phyloP scores from a whole-genome alignment of 352 stramenopile genomes.

The Globisporangium recalcitrans region DNA sequence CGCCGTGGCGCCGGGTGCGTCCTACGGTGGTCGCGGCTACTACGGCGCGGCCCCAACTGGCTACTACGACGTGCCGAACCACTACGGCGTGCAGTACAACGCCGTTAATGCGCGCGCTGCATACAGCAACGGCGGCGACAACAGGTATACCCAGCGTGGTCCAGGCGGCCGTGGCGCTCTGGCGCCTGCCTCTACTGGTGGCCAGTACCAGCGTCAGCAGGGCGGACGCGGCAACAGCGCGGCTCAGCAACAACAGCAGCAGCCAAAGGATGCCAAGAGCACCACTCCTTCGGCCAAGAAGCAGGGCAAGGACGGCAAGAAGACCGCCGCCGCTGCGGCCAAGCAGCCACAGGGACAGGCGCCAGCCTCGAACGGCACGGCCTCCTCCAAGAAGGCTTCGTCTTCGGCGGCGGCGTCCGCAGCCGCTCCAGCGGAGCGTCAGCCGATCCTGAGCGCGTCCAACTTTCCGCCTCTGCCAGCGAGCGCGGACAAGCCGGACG shows the following conservation, averaged over 20 bases:
- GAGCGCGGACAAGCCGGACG: conserved; percentile 28
- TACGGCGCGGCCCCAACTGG: conserved; percentile 46
- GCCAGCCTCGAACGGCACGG: conserved; percentile 19
- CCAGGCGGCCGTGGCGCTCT: conserved; percentile 15
- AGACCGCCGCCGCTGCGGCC: conserved; percentile 18
- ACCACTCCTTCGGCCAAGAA: conserved; percentile 46
- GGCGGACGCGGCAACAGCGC: conserved; percentile 25
- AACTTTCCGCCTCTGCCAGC: conserved; percentile 81
- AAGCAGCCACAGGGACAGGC: conserved; percentile 24
- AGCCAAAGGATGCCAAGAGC: conserved; percentile 47
- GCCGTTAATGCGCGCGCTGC: conserved; percentile 30
- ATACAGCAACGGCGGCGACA: conserved; percentile 36
- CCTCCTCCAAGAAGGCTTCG: conserved; percentile 26
- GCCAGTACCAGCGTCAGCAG: conserved; percentile 23
- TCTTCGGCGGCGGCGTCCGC: not conserved
- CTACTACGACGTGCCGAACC: conserved; percentile 66
- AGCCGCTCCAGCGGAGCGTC: conserved; percentile 34
- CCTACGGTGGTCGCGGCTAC: conserved; percentile 61
- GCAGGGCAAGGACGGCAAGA: conserved; percentile 57
- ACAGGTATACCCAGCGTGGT: conserved; percentile 34
- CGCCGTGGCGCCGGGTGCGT: conserved; percentile 29
- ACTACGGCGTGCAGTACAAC: conserved; percentile 57
- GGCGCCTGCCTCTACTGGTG: conserved; percentile 13
- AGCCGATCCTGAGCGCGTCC: conserved; percentile 73
- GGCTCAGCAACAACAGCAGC: conserved; percentile 25